Conservation (phyloP, 2,329 filamentous ascomycete species). For the Fusarium dlaminii region DNA sequence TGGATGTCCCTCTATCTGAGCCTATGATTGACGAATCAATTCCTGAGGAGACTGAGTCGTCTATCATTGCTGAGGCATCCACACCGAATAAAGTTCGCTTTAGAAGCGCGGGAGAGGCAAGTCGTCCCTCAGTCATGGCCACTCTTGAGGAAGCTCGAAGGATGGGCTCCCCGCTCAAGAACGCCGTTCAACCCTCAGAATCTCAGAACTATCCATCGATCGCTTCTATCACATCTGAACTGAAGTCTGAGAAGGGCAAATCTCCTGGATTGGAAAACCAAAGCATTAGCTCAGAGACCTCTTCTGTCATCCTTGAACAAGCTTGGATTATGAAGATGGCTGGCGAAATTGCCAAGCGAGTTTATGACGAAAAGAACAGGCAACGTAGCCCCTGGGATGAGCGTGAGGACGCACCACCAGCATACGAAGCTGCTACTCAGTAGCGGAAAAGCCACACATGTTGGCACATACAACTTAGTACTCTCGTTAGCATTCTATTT, state of each 20-base stretch:
- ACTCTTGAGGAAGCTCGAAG: slow-evolving; percentile 40
- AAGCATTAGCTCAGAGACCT: slow-evolving; percentile 55
- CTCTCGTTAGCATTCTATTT: slow-evolving; percentile 33
- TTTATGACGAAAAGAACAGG: slow-evolving; percentile 83
- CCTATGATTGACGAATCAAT: slow-evolving; percentile 65
- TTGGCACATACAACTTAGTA: slow-evolving; percentile 29
- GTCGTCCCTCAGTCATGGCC: slow-evolving; percentile 39
- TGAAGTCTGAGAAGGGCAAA: slow-evolving; percentile 44
- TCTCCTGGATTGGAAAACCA: slow-evolving; percentile 45
- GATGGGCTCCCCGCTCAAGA: slow-evolving; percentile 33
- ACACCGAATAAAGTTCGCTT: slow-evolving; percentile 56
- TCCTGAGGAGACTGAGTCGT: slow-evolving; percentile 67
- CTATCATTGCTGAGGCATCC: slow-evolving; percentile 39
- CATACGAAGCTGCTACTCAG: slow-evolving; percentile 64
- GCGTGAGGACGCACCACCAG: slow-evolving; percentile 66
- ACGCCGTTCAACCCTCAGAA: slow-evolving; percentile 30
- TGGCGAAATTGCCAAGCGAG: slow-evolving; percentile 85
- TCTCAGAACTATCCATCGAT: slow-evolving; percentile 25
- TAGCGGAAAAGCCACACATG: slow-evolving; percentile 40
- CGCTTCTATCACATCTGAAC: slow-evolving; percentile 27
- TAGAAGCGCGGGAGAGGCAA: slow-evolving; percentile 34
- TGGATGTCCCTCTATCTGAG: slow-evolving; percentile 69
- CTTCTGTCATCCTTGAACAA: slow-evolving; percentile 75
- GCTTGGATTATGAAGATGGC: slow-evolving; percentile 95
- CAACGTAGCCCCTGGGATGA: slow-evolving; percentile 55